These are phyloP conservation scores for Chamaecrista fasciculata DNA, from an alignment of 306 rosid species.

Conservation along the genomic window DNA sequence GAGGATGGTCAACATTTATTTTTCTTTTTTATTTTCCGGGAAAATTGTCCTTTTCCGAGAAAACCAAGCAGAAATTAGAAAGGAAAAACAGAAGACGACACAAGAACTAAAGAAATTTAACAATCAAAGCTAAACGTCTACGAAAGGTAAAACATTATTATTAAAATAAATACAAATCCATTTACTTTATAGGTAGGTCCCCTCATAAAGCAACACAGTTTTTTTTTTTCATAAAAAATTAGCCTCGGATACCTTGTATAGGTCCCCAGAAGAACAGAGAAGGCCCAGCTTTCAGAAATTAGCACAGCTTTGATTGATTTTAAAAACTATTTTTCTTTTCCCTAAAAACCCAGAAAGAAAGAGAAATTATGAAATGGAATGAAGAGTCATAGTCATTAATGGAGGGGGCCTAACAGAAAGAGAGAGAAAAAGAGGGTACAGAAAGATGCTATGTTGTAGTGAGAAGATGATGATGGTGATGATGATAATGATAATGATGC, in stretches of 20 bases:
- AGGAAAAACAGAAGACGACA: not conserved
- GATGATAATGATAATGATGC: not conserved
- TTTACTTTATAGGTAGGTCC: constrained; percentile 18
- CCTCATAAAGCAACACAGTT: constrained; percentile 3
- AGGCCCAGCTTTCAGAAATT: not conserved
- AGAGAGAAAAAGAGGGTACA: not conserved
- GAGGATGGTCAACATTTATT: constrained; percentile 35
- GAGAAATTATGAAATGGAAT: not conserved
- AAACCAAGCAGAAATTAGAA: not conserved
- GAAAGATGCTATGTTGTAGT: not conserved
- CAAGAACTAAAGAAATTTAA: not conserved
- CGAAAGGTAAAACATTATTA: not conserved
- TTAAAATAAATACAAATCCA: not conserved
- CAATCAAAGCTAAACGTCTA: not conserved
- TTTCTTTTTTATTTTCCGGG: not conserved
- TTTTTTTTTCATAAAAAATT: not conserved
- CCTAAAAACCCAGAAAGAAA: not conserved
- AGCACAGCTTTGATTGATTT: not conserved
- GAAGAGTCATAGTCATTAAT: not conserved
- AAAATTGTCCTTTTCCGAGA: constrained; percentile 20
- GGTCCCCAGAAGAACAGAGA: constrained; percentile 24
- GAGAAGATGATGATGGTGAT: too few species aligned
- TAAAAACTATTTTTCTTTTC: not conserved
- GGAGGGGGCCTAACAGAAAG: constrained; percentile 26
- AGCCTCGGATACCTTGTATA: constrained; percentile 33